Evolutionary conservation across 129 eudicot genomes (phyloP), one percentile per base, ranked within the genome.

Genomic region (Ambrosia trifida): DNA sequence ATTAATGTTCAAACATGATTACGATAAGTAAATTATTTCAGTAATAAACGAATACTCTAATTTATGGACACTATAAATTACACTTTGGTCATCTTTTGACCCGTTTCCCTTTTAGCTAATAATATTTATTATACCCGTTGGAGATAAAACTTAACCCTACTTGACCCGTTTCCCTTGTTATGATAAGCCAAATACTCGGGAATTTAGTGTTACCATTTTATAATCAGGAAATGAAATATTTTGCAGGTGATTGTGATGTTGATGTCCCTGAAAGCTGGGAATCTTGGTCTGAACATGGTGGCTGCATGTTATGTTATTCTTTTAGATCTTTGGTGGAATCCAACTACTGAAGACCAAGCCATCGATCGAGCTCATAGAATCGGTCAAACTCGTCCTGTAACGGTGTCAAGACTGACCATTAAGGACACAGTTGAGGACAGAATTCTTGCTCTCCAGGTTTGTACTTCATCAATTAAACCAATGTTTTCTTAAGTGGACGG

Each of bases 281-380:
- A 91, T 69, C 93, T 91, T 68, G 97, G 97, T 52, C 78, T 88
- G 41, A 91, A 91, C 72, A 91, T 91, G 97, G 97, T 91, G 51
- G 93, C 93, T 44, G 97, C 97, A 62, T 85, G 85, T 70, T 87
- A 85, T 57, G 96, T 91, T 51, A 86, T 91, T 69, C 96, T 91
- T 66, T 66, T 91, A 72, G 97, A 91, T 81, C 96, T 88, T 67
- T 91, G 97, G 97, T 91, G 97, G 97, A 88, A 91, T 79, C 97
- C 97, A 56, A 85, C 97, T 16, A 88, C 92, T 10, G 97, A 91
- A 84, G 97, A 88, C 72, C 97, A 91, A 78, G 97, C 97, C 72
- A 57, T 91, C 67, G 97, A 91, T 59, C 86, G 95, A 70, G 97
- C 95, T 64, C 97, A 91, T 70, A 88, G 97, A 69, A 91, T 91